phyloP scores from a whole-genome alignment of 2,329 filamentous ascomycete genomes.

The Fusarium camptoceras region DNA sequence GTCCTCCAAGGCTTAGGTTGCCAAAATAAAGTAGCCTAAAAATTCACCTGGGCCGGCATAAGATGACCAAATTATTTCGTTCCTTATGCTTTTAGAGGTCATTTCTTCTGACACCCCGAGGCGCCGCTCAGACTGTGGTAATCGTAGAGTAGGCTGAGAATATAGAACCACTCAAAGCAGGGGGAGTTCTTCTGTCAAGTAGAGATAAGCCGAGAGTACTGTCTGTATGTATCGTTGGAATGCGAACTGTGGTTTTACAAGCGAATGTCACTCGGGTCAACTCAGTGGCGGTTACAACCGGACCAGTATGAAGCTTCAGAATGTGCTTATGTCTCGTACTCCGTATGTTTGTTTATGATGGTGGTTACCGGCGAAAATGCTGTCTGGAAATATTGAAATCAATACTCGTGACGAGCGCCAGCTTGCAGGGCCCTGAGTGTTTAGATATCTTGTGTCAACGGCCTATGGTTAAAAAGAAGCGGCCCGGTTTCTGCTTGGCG shows the following conservation, averaged over 20 bases:
- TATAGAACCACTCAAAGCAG: background rate
- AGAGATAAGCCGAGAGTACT: conserved; percentile 6
- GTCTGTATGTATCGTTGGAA: background rate
- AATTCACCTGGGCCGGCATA: too few species aligned
- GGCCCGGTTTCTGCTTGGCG: background rate
- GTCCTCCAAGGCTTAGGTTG: too few species aligned
- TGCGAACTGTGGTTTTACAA: background rate
- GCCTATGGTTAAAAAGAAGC: background rate
- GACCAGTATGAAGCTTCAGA: conserved; percentile 2
- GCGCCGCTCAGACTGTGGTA: conserved; percentile 1
- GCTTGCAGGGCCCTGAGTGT: background rate
- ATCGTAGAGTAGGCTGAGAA: background rate
- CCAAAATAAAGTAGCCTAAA: too few species aligned
- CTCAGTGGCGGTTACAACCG: conserved; percentile 1
- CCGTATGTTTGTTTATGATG: conserved; percentile 3
- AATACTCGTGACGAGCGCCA: background rate
- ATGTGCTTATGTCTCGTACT: background rate
- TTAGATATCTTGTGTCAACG: background rate
- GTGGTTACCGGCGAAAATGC: conserved; percentile 3
- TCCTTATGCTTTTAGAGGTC: too few species aligned
- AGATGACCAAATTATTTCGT: too few species aligned
- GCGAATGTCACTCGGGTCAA: conserved; percentile 9
- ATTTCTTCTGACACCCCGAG: too few species aligned
- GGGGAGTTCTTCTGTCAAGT: background rate
- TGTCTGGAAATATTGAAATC: background rate